Conservation (phyloP, 2,329 filamentous ascomycete species). For the Leptographium procerum region DNA sequence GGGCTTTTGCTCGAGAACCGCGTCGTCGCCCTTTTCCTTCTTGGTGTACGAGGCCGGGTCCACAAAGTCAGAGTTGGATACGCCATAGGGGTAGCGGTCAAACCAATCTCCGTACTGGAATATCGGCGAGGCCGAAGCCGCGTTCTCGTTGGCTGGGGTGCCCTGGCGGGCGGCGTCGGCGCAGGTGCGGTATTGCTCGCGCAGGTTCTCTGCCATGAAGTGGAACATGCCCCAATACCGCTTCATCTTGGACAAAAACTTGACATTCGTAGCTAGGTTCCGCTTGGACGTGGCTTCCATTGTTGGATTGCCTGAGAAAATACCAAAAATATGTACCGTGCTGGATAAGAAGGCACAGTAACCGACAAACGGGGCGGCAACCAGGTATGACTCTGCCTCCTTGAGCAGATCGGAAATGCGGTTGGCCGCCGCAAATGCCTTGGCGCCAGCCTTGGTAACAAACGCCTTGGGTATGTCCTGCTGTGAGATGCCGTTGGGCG, state of each 20-base stretch:
- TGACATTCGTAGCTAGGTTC: slow-evolving; percentile 78
- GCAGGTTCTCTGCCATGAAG: slow-evolving; percentile 87
- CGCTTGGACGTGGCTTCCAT: slow-evolving; percentile 70
- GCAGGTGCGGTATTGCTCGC: slow-evolving; percentile 75
- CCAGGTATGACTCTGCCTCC: slow-evolving; percentile 66
- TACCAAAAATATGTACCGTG: slow-evolving; percentile 86
- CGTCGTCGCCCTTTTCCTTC: slow-evolving; percentile 74
- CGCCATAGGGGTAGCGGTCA: slow-evolving; percentile 83
- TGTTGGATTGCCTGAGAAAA: slow-evolving; percentile 71
- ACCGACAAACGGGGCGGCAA: slow-evolving; percentile 85
- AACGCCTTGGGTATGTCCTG: slow-evolving; percentile 69
- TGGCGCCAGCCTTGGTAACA: slow-evolving; percentile 60
- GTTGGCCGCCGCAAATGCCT: slow-evolving; percentile 73
- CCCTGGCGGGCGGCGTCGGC: slow-evolving; percentile 70
- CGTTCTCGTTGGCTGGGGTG: slow-evolving; percentile 34
- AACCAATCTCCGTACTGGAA: slow-evolving; percentile 99
- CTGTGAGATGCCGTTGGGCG: slow-evolving; percentile 50
- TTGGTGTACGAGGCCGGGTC: slow-evolving; percentile 57
- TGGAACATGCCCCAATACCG: slow-evolving; percentile 98
- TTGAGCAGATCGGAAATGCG: slow-evolving; percentile 75
- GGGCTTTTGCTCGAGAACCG: slow-evolving; percentile 75
- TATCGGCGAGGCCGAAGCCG: slow-evolving; percentile 43
- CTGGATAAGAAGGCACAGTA: slow-evolving; percentile 92
- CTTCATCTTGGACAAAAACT: slow-evolving; percentile 89
- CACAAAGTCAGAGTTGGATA: slow-evolving; percentile 73